Percentiles rank a stretch among this genome's conserved stretches.
Conservation (phyloP, 164 flowering plant species). For the Nymphaea thermarum region DNA sequence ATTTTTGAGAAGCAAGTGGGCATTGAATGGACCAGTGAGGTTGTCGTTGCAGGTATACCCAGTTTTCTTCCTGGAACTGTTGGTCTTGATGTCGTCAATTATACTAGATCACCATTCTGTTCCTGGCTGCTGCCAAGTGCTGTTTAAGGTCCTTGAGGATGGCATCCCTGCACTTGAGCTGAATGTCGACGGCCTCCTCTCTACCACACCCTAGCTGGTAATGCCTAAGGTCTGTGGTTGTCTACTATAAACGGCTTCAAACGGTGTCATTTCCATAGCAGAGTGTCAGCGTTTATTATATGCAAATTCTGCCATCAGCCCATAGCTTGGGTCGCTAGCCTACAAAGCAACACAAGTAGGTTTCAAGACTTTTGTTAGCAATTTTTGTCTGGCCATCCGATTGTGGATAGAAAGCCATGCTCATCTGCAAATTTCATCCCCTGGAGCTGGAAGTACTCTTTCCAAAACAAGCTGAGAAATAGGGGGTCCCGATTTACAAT, state of each 20-base stretch:
- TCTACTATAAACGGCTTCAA: background rate
- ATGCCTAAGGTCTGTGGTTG: background rate
- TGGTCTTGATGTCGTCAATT: too few species aligned
- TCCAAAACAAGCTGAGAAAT: slow-evolving; percentile 4
- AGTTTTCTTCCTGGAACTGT: too few species aligned
- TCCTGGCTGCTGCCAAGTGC: background rate
- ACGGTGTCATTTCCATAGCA: background rate
- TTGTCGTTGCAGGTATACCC: too few species aligned
- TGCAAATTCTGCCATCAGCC: background rate
- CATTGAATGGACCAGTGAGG: too few species aligned
- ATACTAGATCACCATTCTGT: background rate
- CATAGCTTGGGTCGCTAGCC: background rate
- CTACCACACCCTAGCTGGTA: background rate
- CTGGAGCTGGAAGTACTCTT: background rate
- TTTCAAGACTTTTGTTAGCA: background rate
- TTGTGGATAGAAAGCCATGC: background rate
- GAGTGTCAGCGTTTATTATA: background rate
- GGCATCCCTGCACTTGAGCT: background rate
- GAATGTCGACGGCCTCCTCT: background rate
- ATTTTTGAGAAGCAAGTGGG: too few species aligned
- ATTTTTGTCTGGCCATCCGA: slow-evolving; percentile 3
- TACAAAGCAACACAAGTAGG: slow-evolving; percentile 5
- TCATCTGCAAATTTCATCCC: background rate
- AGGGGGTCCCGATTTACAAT: slow-evolving; percentile 5
- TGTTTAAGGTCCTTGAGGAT: slow-evolving; percentile 5